Percentiles rank a stretch among this genome's conserved stretches.
phyloP scores from a whole-genome alignment of 2,329 filamentous ascomycete genomes.

The Epicoccum nigrum region DNA sequence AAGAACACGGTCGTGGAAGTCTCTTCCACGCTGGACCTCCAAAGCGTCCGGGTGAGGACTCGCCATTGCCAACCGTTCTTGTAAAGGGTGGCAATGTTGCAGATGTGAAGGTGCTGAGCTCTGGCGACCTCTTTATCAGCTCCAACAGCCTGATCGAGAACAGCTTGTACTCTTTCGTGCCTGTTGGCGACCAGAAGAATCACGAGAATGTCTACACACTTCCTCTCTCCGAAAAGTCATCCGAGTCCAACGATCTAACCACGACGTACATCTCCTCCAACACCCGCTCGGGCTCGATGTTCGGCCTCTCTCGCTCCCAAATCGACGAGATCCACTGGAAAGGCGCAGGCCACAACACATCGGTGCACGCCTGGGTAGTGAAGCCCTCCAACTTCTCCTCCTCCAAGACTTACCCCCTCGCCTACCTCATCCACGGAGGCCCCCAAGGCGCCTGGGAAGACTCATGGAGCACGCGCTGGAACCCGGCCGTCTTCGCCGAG shows the following conservation, averaged over 20 bases:
- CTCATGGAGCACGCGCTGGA: slow-evolving; percentile 83
- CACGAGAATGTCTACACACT: slow-evolving; percentile 25
- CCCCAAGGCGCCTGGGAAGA: slow-evolving; percentile 79
- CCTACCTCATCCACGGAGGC: slow-evolving; percentile 82
- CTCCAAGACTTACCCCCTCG: slow-evolving; percentile 76
- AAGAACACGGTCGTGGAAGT: slow-evolving; percentile 71
- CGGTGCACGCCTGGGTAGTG: slow-evolving; percentile 73
- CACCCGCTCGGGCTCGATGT: slow-evolving; percentile 68
- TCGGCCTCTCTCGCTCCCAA: slow-evolving; percentile 69
- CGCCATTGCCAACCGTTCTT: slow-evolving; percentile 34
- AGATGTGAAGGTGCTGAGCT: slow-evolving; percentile 59
- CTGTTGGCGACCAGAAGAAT: slow-evolving; percentile 27
- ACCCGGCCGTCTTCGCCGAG: slow-evolving; percentile 83
- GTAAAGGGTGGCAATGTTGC: slow-evolving; percentile 43
- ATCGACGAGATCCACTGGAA: slow-evolving; percentile 72
- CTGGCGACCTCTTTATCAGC: slow-evolving; percentile 65
- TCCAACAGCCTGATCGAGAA: slow-evolving; percentile 75
- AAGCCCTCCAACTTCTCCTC: slow-evolving; percentile 69
- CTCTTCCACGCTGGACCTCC: slow-evolving; percentile 51
- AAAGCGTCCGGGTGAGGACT: slow-evolving; percentile 16
- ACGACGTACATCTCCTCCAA: slow-evolving; percentile 63
- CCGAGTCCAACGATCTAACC: slow-evolving; percentile 32
- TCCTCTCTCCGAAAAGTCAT: slow-evolving; percentile 29
- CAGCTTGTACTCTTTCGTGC: slow-evolving; percentile 69
- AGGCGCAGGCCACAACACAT: slow-evolving; percentile 64